Conservation (phyloP, 495 filamentous ascomycete genomes). For the Xylaria longipes region DNA sequence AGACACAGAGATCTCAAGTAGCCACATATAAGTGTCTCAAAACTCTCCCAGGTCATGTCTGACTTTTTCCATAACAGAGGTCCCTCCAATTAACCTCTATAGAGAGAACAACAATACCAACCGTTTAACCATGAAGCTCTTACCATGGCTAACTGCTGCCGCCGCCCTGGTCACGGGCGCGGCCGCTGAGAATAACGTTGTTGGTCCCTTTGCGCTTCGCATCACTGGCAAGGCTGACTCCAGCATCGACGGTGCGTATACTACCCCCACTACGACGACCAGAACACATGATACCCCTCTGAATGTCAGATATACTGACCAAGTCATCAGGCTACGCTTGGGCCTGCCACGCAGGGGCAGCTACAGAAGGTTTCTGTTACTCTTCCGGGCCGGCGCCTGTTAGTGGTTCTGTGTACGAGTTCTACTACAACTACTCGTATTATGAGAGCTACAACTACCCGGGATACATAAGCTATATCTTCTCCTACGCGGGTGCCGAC, state of each 20-base stretch:
- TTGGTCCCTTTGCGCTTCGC: slow-evolving; percentile 35
- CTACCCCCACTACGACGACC: not conserved
- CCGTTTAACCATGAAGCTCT: slow-evolving; percentile 12
- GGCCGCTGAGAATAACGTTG: slow-evolving; percentile 26
- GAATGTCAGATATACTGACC: slow-evolving; percentile 1
- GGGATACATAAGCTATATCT: slow-evolving; percentile 21
- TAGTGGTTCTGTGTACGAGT: slow-evolving; percentile 20
- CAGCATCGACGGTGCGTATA: slow-evolving; percentile 31
- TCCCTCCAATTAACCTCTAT: not conserved
- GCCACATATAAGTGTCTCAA: slow-evolving; percentile 11
- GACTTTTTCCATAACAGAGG: not conserved
- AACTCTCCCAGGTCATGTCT: not conserved
- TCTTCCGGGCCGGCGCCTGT: slow-evolving; percentile 28
- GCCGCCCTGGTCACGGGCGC: not conserved
- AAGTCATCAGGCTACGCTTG: slow-evolving; percentile 26
- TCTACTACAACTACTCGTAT: slow-evolving; percentile 27
- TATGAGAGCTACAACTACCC: not conserved
- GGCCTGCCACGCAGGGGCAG: slow-evolving; percentile 34
- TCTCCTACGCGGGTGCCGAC: not conserved
- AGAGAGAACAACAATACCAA: not conserved
- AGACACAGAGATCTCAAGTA: not conserved
- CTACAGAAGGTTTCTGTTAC: slow-evolving; percentile 34
- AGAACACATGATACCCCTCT: not conserved
- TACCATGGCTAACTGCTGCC: not conserved
- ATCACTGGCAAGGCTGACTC: slow-evolving; percentile 31